Conservation (phyloP, 1,284 basidiomycete species). For the Cronartium quercuum region DNA sequence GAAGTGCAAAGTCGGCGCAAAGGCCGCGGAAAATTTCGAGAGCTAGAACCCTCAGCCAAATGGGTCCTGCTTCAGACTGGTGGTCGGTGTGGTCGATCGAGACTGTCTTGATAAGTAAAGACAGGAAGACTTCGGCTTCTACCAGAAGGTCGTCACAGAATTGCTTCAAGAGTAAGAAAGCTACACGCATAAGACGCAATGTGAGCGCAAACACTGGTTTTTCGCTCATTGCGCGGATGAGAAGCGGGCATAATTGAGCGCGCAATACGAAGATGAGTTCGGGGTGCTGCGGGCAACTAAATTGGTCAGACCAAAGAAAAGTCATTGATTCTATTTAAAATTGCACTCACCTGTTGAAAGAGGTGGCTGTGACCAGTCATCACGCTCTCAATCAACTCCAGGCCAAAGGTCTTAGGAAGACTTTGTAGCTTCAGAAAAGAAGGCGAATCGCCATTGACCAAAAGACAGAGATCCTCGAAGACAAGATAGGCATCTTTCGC, state of each 20-base stretch:
- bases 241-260: constrained; percentile 80
- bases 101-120: constrained; percentile 70
- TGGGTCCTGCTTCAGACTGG: constrained; percentile 51
- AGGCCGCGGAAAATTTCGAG: constrained; percentile 86
- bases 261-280: constrained; percentile 77
- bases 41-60: constrained; percentile 81
- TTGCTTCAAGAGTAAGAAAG: constrained; percentile 85
- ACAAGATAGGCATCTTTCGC: constrained; percentile 79
- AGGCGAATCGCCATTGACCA: constrained; percentile 66
- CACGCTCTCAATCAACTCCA: constrained; percentile 94
- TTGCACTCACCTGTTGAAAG: constrained; percentile 63
- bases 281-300: constrained; percentile 56
- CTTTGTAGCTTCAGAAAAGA: constrained; percentile 75
- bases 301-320: not conserved
- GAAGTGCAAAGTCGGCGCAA: constrained; percentile 72
- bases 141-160: constrained; percentile 73
- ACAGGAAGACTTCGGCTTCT: constrained; percentile 77
- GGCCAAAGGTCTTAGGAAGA: constrained; percentile 83
- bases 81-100: constrained; percentile 46
- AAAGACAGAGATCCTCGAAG: constrained; percentile 80
- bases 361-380: constrained; percentile 86
- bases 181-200: constrained; percentile 81
- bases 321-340: not conserved
- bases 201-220: constrained; percentile 78
- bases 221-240: constrained; percentile 77